Evolutionary conservation across 2,329 filamentous ascomycete genomes (phyloP), one percentile per base, ranked within the genome.

Genomic region (Tolypocladium cylindrosporum): DNA sequence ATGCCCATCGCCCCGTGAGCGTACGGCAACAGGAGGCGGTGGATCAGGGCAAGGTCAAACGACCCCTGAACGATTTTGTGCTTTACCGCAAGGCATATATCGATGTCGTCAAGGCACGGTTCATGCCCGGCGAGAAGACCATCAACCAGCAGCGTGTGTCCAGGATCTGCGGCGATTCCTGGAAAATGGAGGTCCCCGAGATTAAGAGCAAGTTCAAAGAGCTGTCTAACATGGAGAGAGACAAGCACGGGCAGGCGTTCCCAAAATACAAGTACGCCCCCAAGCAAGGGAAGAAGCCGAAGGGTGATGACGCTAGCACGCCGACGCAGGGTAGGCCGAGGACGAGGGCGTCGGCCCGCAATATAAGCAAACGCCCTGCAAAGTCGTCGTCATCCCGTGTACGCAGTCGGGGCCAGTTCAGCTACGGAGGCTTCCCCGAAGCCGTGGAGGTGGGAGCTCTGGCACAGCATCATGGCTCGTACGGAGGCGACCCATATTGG

Each of bases 11-110:
- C 55, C 77, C 88, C 11, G 74, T 77, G 2, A 86, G 90, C 58
- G 79, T 80, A 8, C 83, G 93, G 58, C 78, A 77, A 54, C 74
- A 77, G 57, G 91, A 84, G 50, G 81, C 83, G 65, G 82, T 85
- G 58, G 90, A 86, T 66, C 77, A 85, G 41, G 89, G 89, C 34
- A 91, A 92, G 69, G 82, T 97, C 64, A 91, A 93, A 66, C 82
- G 94, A 37, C 92, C 94, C 3, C 96, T 97, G 88, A 99, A 99
- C 72, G 93, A 90, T 1, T 99, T 97, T 76, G 96, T 99, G 88
- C 79, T 99, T 55, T 99, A 99, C 72, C 88, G 94, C 48, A 96
- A 94, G 63, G 90, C 91, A 8, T 97, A 90, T 69, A 57, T 50
- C 40, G 19, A 19, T 8, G 51, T 56, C 8, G 54, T 54, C 24